Evolutionary conservation across 106 monocot genomes (phyloP), one percentile per base, ranked within the genome.

Genomic region (Phalaenopsis aphrodite): DNA sequence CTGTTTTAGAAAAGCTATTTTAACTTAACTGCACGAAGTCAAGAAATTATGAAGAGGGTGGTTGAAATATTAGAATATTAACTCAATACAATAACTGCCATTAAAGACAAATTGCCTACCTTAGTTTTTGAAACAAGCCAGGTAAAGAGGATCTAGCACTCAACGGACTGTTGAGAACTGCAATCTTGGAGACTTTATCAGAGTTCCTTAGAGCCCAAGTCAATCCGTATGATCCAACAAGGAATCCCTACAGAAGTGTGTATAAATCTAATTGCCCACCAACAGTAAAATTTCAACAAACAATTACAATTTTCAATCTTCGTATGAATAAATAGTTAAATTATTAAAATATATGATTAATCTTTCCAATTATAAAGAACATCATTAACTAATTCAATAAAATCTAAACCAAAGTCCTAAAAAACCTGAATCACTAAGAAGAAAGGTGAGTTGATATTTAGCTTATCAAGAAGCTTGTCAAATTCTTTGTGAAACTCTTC

Each of bases 211-310:
- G 56, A 80, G 92, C 97, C 94, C 94, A 98, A 21, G 97, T 94
- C 77, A 98, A 83, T 69, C 90, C 97, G 89, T 94, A 98, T 55
- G 97, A 98, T 82, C 97, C 97, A 17, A 98, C 97, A 75, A 98
- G 87, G 89, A 87, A 98, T 48, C 97, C 97, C 97, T 97, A 41
- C 12, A 85, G 58, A 5, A 75, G 45, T 47, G 41, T 38, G 0
- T 12, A 74, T 43, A 5, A 74, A 18, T 43, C 74, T 36, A 74
- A 19, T 74, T 42, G 43, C 8, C 17, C 0, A 74, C 14, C 64
- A 64, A 64, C 6, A 43, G 1, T 5, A 74, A n/a, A 74, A 16
- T 74, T 37, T 74, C n/a, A 6, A 41, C 71, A 38, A 21, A 69
- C 9, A 71, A 71, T 65, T 48, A 72, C 68, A 49, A 67, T 21